Evolutionary conservation across 192 early-diverging fungal species (phyloP).

Genomic region (Podila verticillata): DNA sequence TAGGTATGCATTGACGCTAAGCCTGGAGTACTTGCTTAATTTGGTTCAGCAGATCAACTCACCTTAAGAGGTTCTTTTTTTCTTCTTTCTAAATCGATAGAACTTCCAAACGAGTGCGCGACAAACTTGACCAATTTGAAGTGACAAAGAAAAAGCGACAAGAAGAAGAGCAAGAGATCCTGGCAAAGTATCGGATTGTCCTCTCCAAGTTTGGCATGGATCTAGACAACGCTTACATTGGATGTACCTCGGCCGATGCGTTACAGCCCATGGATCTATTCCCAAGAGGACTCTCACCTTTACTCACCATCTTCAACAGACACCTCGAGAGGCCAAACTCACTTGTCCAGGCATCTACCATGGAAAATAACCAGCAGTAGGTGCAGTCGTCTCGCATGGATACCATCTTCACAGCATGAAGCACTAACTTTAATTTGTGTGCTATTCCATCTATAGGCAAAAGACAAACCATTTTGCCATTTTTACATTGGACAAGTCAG

Average conservation of each 20-base stretch:
- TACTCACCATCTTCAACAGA: slow-evolving; percentile 36
- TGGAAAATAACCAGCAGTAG: slow-evolving; percentile 43
- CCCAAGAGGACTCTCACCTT: slow-evolving; percentile 17
- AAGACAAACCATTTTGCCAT: slow-evolving; percentile 51
- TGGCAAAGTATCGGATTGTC: slow-evolving; percentile 41
- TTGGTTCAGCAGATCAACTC: background rate
- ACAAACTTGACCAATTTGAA: slow-evolving; percentile 50
- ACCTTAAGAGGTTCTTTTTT: too few species aligned
- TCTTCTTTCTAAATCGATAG: background rate
- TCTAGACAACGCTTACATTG: slow-evolving; percentile 31
- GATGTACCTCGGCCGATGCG: background rate
- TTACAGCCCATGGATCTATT: slow-evolving; percentile 14
- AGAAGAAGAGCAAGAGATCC: slow-evolving; percentile 42
- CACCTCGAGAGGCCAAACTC: slow-evolving; percentile 42
- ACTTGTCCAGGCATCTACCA: slow-evolving; percentile 33
- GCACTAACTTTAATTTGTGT: background rate
- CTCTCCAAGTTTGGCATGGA: slow-evolving; percentile 48
- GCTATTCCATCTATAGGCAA: slow-evolving; percentile 10
- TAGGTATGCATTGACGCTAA: slow-evolving; percentile 11
- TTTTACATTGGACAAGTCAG: slow-evolving; percentile 24
- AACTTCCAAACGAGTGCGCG: slow-evolving; percentile 45
- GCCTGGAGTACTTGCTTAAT: background rate
- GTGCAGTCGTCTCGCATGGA: background rate
- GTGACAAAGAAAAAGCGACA: slow-evolving; percentile 47
- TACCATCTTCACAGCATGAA: too few species aligned